Conservation (phyloP, 768 basidiomycete species). For the Termitomyces sp. region DNA sequence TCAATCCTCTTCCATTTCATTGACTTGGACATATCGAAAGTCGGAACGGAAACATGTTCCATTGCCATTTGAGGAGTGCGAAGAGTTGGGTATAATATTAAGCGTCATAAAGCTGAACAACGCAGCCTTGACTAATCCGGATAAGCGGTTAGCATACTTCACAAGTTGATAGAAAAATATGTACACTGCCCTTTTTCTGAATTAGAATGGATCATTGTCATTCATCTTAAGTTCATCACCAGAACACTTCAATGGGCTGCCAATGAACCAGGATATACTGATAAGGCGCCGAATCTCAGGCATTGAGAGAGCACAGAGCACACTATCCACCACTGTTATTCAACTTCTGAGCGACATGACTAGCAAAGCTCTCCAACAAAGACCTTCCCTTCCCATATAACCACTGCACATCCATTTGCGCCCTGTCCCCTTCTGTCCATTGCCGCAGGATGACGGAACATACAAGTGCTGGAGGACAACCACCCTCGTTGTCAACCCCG, state of each 20-base stretch:
- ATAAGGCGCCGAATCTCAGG: too few relatives aligned
- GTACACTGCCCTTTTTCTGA: too few relatives aligned
- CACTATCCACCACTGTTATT: background rate
- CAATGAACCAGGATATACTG: too few relatives aligned
- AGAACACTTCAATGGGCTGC: too few relatives aligned
- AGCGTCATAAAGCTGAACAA: too few relatives aligned
- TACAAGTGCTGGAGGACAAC: constrained; percentile 7
- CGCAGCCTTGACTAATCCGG: too few relatives aligned
- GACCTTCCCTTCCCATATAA: constrained; percentile 51
- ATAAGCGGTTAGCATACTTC: too few relatives aligned
- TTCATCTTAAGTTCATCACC: too few relatives aligned
- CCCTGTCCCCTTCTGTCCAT: background rate
- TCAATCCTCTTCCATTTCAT: too few relatives aligned
- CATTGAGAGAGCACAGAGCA: background rate
- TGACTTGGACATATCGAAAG: too few relatives aligned
- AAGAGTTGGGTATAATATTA: background rate
- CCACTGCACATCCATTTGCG: constrained; percentile 56
- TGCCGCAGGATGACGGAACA: constrained; percentile 10
- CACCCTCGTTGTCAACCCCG: background rate
- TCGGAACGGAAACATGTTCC: background rate
- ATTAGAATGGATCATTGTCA: too few relatives aligned
- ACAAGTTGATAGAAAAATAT: too few relatives aligned
- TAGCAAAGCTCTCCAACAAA: constrained; percentile 64
- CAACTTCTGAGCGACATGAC: constrained; percentile 58
- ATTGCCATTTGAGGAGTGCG: background rate